Base-by-base conservation (phyloP, 352 stramenopile genomes). In the Phytophthora sansomeana region DNA sequence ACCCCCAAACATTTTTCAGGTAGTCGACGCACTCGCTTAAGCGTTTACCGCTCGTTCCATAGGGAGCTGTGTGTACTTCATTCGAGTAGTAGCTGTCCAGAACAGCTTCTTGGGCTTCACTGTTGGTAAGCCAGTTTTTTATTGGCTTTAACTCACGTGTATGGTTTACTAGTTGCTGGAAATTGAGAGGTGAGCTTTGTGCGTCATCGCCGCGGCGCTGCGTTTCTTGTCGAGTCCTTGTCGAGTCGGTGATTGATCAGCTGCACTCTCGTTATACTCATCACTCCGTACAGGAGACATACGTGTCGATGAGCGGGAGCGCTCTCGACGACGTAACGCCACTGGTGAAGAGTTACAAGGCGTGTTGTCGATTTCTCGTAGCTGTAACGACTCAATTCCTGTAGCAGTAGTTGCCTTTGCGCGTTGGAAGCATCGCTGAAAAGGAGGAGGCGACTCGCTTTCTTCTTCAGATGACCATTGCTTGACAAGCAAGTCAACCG, bases 81-180 rank as follows among this genome's bases (percentile, higher is more conserved):
- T 26, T 46, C 39, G 17, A 21, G 39, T 46, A 46, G 39, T 46
- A 46, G 39, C 17, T 46, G 39, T 46, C 39, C 26, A 46, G 11
- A 46, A 46, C 39, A 46, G 39, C 39, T 10, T 46, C 39, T 26
- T 46, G 39, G 9, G 39, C 39, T 7, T 46, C 39, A 11, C 26
- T 26, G n/a, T 46, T 46, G 13, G 39, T 46, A 4, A 46, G 39
- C 39, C 39, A 46, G n/a, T 46, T 46, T 46, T 46, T 46, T n/a
- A 46, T 46, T 46, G 39, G 39, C 14, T 46, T 46, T 24, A 26
- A 16, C 26, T 13, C 4, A 46, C 13, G 39, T 5, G 39, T 7
- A 26, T 10, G 39, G 11, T 46, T 46, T 46, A 26, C 14, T 46
- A 26, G 39, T 4, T 46, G 39, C 10, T 46, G 39, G 39, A 16